Conservation (phyloP, 208 protist species). For the Crithidia thermophila region DNA sequence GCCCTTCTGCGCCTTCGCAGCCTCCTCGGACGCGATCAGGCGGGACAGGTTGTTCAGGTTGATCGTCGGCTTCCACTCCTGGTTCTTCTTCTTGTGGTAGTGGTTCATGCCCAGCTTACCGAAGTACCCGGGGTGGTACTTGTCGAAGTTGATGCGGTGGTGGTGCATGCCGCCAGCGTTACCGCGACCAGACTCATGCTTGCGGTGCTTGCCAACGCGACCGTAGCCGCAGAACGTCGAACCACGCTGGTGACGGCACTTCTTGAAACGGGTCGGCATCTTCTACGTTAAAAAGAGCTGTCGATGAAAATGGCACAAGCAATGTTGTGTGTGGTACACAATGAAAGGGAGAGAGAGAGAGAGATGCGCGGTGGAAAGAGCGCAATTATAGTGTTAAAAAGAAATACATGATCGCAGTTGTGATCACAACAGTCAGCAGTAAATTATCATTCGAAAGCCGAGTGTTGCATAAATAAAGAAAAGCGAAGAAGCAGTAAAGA, state of each 20-base stretch:
- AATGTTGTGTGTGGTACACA: no score
- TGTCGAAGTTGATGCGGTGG: conserved; percentile 99
- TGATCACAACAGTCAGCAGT: no score
- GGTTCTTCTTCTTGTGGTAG: conserved; percentile 95
- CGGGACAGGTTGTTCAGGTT: conserved; percentile 99
- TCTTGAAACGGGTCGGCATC: conserved; percentile 94
- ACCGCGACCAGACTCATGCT: conserved; percentile 99
- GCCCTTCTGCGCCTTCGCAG: conserved; percentile 73
- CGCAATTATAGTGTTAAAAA: no score
- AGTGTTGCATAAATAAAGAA: no score
- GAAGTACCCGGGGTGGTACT: conserved; percentile 99
- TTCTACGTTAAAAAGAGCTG: conserved; percentile 23
- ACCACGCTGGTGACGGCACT: conserved; percentile 93
- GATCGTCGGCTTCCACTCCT: conserved; percentile 96
- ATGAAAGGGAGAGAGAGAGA: no score
- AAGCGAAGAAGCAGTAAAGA: no score
- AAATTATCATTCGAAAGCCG: no score
- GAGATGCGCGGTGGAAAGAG: no score
- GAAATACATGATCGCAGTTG: no score
- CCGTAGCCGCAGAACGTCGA: conserved; percentile 93
- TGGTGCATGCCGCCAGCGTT: conserved; percentile 99
- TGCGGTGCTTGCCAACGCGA: conserved; percentile 99
- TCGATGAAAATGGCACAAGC: no score
- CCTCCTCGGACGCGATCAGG: conserved; percentile 95
- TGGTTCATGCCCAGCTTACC: conserved; percentile 99